phyloP scores from a whole-genome alignment of 495 filamentous ascomycete species.

The Hyaloscypha bicolor region DNA sequence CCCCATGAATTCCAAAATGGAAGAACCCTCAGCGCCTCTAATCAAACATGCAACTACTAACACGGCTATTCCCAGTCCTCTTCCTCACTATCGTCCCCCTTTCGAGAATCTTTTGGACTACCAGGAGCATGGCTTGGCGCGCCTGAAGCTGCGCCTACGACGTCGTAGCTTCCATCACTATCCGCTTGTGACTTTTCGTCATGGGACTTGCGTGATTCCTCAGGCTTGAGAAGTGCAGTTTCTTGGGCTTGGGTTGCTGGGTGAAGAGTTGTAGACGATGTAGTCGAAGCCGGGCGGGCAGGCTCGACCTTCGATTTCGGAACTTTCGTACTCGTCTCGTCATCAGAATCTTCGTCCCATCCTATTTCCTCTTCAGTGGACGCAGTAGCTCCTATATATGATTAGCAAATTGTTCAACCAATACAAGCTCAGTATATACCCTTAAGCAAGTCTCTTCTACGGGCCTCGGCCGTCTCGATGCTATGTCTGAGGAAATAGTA shows the following conservation, averaged over 20 bases:
- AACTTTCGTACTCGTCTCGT: conserved; percentile 44
- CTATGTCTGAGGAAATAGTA: conserved; percentile 96
- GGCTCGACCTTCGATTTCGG: conserved; percentile 30
- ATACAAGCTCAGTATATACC: conserved; percentile 55
- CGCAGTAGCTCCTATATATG: conserved; percentile 54
- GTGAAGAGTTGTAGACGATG: conserved; percentile 56
- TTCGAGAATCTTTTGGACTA: conserved; percentile 69
- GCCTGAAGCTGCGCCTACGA: conserved; percentile 76
- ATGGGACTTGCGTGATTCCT: conserved; percentile 75
- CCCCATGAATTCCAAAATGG: conserved; percentile 7
- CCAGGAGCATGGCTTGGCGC: conserved; percentile 75
- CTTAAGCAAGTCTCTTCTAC: conserved; percentile 87
- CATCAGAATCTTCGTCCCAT: conserved; percentile 83
- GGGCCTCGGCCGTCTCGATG: conserved; percentile 92
- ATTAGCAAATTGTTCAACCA: conserved; percentile 22
- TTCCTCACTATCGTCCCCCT: conserved; percentile 53
- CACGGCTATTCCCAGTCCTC: conserved; percentile 80
- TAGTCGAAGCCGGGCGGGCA: conserved; percentile 45
- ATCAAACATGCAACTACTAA: conserved; percentile 3
- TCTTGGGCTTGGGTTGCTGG: conserved; percentile 40
- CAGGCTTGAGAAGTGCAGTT: conserved; percentile 51
- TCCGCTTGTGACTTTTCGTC: conserved; percentile 83
- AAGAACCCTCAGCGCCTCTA: conserved; percentile 17
- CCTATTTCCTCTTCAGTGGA: conserved; percentile 74
- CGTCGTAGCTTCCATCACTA: conserved; percentile 91